Base-by-base conservation (phyloP, 495 filamentous ascomycete species). In the Penicillium canariense region DNA sequence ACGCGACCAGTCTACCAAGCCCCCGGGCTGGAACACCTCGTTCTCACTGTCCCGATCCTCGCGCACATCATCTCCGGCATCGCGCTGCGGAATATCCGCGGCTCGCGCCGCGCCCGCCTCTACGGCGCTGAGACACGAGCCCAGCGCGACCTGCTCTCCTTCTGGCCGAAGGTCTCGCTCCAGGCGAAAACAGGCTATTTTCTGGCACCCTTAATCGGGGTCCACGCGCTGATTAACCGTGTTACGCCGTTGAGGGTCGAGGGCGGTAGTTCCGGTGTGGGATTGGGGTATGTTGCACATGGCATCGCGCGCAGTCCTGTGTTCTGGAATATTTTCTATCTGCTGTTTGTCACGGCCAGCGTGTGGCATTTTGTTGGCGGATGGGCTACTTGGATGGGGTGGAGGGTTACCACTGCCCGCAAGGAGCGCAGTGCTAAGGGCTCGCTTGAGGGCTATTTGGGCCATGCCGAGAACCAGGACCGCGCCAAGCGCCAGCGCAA, bases 321-420 rank as follows among this genome's bases (percentile, higher is more conserved):
- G 12, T 72, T 88, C n/a, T 83, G 82, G 47, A 87, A 84, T 71
- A 54, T 77, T 1, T 82, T 87, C 14, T 96, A 91, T 62, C 63
- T 75, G 3, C 72, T 81, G 11, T 78, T 97, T 62, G 73, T 96
- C 20, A 78, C 78, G 4, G 69, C 87, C 0, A 89, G 84, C 5
- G 84, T 79, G 17, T 91, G 85, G 55, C 92, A 97, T 73, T 83
- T 91, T 59, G 81, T 89, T 20, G 95, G 89, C 78, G 92, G 92
- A 0, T 82, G 81, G 77, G 87, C 88, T 15, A 83, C 81, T 66
- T 94, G 89, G 89, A 74, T 89, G 60, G 74, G 75, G 28, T 75
- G 70, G 55, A 78, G 75, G 28, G 65, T 75, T n/a, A 75, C 73
- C 8, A 76, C 72, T 18, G 61, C 55, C 28, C 67, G 71, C 25